These are phyloP conservation scores for Verticillium nonalfalfae DNA, from an alignment of 2,329 filamentous ascomycete species.

Conservation along the genomic window DNA sequence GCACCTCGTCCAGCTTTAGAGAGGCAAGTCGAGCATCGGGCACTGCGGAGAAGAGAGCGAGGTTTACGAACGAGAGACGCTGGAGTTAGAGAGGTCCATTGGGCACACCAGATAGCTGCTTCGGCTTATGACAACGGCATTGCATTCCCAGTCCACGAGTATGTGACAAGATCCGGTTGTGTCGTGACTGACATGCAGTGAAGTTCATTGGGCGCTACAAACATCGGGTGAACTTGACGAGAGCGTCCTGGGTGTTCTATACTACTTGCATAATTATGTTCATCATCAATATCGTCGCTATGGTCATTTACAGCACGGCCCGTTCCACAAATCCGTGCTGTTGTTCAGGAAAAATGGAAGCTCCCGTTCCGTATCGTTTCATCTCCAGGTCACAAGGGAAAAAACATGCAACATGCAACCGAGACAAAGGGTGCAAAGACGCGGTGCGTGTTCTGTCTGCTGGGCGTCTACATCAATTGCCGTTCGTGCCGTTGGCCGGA, in stretches of 20 bases:
- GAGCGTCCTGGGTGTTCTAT: not conserved
- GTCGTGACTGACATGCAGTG: not conserved
- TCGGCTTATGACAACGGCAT: constrained; percentile 3
- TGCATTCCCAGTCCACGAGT: not conserved
- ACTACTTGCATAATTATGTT: too few relatives aligned
- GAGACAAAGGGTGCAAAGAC: not conserved
- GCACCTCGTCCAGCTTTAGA: not conserved
- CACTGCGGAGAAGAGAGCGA: not conserved
- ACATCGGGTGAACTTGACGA: not conserved
- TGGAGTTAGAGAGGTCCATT: constrained; percentile 1
- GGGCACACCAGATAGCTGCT: not conserved
- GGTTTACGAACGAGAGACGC: not conserved
- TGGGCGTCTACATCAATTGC: not conserved
- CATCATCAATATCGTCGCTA: not conserved
- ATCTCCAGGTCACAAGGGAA: not conserved
- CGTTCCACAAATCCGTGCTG: not conserved
- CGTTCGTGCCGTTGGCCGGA: not conserved
- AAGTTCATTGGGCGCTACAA: not conserved
- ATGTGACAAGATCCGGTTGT: not conserved
- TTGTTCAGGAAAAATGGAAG: not conserved
- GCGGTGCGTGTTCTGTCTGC: not conserved
- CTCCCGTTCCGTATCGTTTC: not conserved
- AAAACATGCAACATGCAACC: not conserved
- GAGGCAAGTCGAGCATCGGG: not conserved
- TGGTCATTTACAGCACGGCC: not conserved